Conservation (phyloP, 192 early-diverging fungal species). For the Coemansia sp. region DNA sequence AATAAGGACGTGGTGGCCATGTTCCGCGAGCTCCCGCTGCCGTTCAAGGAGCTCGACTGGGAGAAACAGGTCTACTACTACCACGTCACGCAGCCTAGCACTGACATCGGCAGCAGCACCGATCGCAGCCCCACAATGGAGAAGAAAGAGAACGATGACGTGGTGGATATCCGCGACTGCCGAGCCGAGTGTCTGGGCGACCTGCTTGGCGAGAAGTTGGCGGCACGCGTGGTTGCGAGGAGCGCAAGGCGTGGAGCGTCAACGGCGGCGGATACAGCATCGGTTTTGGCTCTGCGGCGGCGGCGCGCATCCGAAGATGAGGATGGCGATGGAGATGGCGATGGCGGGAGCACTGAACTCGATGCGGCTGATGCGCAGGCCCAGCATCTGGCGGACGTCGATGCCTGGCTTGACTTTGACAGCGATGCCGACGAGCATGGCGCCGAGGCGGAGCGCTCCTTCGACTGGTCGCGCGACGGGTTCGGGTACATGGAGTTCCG, state of each 20-base stretch:
- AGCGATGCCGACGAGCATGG: constrained; percentile 5
- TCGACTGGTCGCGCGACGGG: constrained; percentile 44
- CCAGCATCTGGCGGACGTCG: constrained; percentile 18
- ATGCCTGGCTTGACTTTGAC: constrained; percentile 31
- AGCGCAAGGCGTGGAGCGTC: background rate
- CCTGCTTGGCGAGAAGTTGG: constrained; percentile 19
- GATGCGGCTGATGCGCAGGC: background rate
- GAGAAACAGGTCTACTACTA: constrained; percentile 52
- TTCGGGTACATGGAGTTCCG: constrained; percentile 55
- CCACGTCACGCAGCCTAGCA: constrained; percentile 24
- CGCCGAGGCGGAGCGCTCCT: constrained; percentile 24
- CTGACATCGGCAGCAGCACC: background rate
- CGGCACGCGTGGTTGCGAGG: background rate
- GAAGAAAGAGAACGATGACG: too few species aligned
- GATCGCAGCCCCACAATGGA: constrained; percentile 21
- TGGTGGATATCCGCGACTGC: constrained; percentile 26
- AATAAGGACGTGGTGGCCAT: constrained; percentile 18
- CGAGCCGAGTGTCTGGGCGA: constrained; percentile 32
- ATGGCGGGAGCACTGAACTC: background rate
- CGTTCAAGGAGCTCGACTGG: constrained; percentile 44
- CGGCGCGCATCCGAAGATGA: background rate
- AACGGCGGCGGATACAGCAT: background rate
- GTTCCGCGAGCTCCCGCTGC: constrained; percentile 42
- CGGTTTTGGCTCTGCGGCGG: background rate
- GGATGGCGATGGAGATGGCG: background rate